phyloP scores from a whole-genome alignment of 768 basidiomycete genomes.

The Suillus decipiens region DNA sequence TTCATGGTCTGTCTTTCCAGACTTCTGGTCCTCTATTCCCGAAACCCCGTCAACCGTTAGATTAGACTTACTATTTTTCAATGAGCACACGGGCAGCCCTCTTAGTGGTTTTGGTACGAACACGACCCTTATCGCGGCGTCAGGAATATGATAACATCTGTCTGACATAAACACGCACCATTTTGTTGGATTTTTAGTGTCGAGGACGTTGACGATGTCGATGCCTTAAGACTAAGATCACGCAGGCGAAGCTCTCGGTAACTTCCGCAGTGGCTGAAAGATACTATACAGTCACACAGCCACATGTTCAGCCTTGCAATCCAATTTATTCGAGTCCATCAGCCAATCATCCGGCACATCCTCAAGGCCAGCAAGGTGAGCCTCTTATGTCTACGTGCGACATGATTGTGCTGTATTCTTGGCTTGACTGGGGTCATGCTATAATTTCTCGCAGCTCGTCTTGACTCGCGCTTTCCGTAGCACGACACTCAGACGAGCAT shows the following conservation, averaged over 20 bases:
- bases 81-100: slow-evolving; percentile 98
- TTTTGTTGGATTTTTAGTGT: slow-evolving; percentile 37
- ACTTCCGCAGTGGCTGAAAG: slow-evolving; percentile 32
- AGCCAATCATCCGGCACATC: slow-evolving; percentile 20
- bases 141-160: slow-evolving; percentile 16
- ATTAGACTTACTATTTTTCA: slow-evolving; percentile 88
- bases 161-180: slow-evolving; percentile 41
- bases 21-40: neutral
- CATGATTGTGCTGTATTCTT: neutral
- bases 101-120: slow-evolving; percentile 99
- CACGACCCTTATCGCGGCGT: slow-evolving; percentile 72
- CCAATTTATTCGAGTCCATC: neutral
- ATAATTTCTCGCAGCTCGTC: slow-evolving; percentile 32
- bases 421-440: slow-evolving; percentile 12
- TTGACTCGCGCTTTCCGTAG: slow-evolving; percentile 83
- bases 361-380: slow-evolving; percentile 46
- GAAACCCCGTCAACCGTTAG: neutral
- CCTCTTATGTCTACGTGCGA: slow-evolving; percentile 18
- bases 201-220: slow-evolving; percentile 27
- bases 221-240: slow-evolving; percentile 9
- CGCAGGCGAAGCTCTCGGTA: slow-evolving; percentile 18
- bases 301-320: slow-evolving; percentile 7
- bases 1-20: neutral
- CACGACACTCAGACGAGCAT: slow-evolving; percentile 85
- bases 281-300: slow-evolving; percentile 36